Evolutionary conservation across 2,329 filamentous ascomycete species (phyloP), one percentile per base, ranked within the genome.

Genomic region (Scedosporium apiospermum): DNA sequence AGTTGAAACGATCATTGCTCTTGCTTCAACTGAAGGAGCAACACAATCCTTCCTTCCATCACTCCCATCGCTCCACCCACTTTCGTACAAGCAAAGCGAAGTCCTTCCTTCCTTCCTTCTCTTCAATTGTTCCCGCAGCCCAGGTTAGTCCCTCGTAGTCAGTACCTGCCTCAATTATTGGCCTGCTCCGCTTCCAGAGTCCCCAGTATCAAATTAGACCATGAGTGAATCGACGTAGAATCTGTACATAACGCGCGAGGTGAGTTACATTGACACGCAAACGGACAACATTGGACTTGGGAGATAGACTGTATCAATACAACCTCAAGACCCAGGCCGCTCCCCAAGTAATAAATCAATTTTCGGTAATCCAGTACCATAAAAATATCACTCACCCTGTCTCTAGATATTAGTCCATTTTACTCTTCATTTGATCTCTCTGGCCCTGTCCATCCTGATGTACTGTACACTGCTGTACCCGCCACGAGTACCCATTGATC

Each of bases 351-450:
- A 18, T 49, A n/a, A 49, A 49, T 49, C 44, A 55, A 55, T 23
- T 55, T 26, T 55, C 18, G 51, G 51, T 49, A 55, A 55, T 55
- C 18, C 51, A 55, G 7, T 23, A 14, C 21, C 18, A 55, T 27
- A 55, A 55, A 55, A 55, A 55, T 55, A 55, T 55, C 51, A 55
- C 51, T 55, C 51, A 55, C 21, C 51, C 51, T 58, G 49, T 62
- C 57, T 63, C 42, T 16, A 26, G 27, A 49, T 58, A 58, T 63
- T 58, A 30, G 41, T 41, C 30, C 7, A 30, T n/a, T 42, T 46
- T 44, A 6, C 38, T 18, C 58, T 51, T 34, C 9, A 53, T 62
- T 26, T 62, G 21, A 18, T 26, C 21, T 58, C 34, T n/a, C 58
- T 27, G 23, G 18, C 18, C 21, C 58, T 41, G 21, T 61, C 53